Base-by-base conservation (phyloP, 2,329 filamentous ascomycete species). In the Diplocarpon rosae region DNA sequence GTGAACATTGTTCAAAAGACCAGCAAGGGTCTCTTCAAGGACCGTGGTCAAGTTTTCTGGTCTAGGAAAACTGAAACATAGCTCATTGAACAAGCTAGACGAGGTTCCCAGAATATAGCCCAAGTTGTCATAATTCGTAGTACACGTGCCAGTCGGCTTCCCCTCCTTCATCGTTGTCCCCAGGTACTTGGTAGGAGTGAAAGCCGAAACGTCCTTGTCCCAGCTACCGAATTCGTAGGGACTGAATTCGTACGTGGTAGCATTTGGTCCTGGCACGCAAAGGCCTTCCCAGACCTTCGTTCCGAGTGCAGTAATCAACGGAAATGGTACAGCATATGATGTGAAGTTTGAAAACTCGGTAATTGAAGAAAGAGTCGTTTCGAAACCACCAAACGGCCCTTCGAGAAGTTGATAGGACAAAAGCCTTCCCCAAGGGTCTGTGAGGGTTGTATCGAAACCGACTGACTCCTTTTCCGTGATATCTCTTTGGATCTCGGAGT, bases 171-270 rank as follows among this genome's bases (percentile, higher is more conserved):
- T 72, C 48, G 70, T 67, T 39, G 76, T 77, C 24, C 76, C 80
- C 20, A 81, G 67, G 57, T 77, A 83, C 44, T 67, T 61, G 1
- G 74, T 75, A 3, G 71, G 72, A 9, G 68, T 74, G 56, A 83
- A 84, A 31, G 76, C 78, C 36, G 65, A 68, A 7, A 78, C 67
- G 9, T 72, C 75, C 0, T 65, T 64, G 58, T 84, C 80, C 65
- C 72, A 83, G 14, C 70, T 72, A 49, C 80, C 80, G 50, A 82
- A 75, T 59, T 84, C 80, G 62, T 70, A 83, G 1, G 80, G 77
- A 48, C 68, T 71, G 61, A 83, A 76, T 54, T 84, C 80, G 54
- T 73, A 83, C 17, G 77, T 69, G 38, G 77, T 78, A 12, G 74
- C 72, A 61, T 80, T 80, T 15, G 48, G 44, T 2, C 49, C 52